A percentile compares a stretch with the other conserved stretches of the same genome.
Conservation (phyloP, 179 eudicot genomes). For the Beta lomatogona region DNA sequence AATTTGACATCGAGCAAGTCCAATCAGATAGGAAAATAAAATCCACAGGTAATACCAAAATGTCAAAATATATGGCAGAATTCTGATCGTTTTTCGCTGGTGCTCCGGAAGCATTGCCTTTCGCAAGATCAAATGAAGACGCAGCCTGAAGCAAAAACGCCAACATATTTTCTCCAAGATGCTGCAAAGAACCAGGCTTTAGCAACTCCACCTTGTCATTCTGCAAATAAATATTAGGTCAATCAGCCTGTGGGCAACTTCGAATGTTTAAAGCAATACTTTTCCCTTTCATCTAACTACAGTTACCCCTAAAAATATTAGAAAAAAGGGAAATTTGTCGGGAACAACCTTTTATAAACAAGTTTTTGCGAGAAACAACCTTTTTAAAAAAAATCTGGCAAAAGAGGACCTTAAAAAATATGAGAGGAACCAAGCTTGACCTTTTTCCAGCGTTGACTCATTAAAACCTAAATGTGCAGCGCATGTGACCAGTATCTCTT, state of each 20-base stretch:
- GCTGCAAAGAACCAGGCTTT: slow-evolving; percentile 93
- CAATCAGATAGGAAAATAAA: slow-evolving; percentile 18
- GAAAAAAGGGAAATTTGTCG: too few relatives aligned
- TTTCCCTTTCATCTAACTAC: neutral
- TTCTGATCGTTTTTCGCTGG: slow-evolving; percentile 39
- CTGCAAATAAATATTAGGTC: slow-evolving; percentile 42
- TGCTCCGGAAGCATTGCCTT: slow-evolving; percentile 40
- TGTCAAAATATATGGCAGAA: slow-evolving; percentile 80
- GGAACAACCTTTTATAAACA: too few relatives aligned
- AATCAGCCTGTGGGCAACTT: neutral
- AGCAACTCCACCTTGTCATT: slow-evolving; percentile 88
- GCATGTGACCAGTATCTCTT: too few relatives aligned
- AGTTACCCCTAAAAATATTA: neutral
- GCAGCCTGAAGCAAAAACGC: slow-evolving; percentile 78
- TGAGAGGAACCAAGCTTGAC: too few relatives aligned
- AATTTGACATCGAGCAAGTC: slow-evolving; percentile 10
- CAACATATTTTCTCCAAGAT: slow-evolving; percentile 98
- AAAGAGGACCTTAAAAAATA: too few relatives aligned
- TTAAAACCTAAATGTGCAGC: too few relatives aligned
- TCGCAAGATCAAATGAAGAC: slow-evolving; percentile 58
- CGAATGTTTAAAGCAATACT: neutral
- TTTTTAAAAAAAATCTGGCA: too few relatives aligned
- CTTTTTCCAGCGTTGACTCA: too few relatives aligned
- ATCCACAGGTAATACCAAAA: slow-evolving; percentile 57
- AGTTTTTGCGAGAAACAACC: too few relatives aligned